phyloP scores from a whole-genome alignment of 305 asterid species.

The Fraxinus sp. region DNA sequence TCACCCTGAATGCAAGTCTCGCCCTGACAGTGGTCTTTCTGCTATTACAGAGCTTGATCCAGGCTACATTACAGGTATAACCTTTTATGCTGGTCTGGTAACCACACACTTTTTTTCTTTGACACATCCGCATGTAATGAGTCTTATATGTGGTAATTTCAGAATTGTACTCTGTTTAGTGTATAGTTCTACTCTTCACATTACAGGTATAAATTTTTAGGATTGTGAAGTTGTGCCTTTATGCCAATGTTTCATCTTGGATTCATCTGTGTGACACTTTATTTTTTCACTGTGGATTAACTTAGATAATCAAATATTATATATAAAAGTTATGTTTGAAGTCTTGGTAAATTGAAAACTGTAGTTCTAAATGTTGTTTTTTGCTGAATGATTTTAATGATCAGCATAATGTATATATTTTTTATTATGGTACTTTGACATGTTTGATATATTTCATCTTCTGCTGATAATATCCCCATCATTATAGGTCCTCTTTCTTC shows the following conservation, averaged over 20 bases:
- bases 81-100: not conserved
- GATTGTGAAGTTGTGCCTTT: not conserved
- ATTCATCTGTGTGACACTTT: constrained; percentile 2
- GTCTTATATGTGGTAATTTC: not conserved
- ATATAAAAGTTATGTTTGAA: not conserved
- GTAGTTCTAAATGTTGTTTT: constrained; percentile 11
- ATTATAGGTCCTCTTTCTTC: constrained; percentile 94
- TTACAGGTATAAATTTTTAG: constrained; percentile 54
- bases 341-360: not conserved
- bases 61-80: constrained; percentile 86
- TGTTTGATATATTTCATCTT: constrained; percentile 15
- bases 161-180: constrained; percentile 13
- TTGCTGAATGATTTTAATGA: not conserved
- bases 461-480: constrained; percentile 26
- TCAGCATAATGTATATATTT: not conserved
- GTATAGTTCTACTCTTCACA: constrained; percentile 28
- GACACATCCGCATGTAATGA: not conserved
- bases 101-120: not conserved
- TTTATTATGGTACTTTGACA: constrained; percentile 8
- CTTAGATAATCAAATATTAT: constrained; percentile 3
- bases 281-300: not conserved
- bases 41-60: constrained; percentile 99
- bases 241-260: constrained; percentile 18
- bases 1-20: constrained; percentile 95
- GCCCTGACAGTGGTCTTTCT: constrained; percentile 98